These are phyloP conservation scores for Carex parvula DNA, from an alignment of 176 grass and related monocot species.

Conservation along the genomic window DNA sequence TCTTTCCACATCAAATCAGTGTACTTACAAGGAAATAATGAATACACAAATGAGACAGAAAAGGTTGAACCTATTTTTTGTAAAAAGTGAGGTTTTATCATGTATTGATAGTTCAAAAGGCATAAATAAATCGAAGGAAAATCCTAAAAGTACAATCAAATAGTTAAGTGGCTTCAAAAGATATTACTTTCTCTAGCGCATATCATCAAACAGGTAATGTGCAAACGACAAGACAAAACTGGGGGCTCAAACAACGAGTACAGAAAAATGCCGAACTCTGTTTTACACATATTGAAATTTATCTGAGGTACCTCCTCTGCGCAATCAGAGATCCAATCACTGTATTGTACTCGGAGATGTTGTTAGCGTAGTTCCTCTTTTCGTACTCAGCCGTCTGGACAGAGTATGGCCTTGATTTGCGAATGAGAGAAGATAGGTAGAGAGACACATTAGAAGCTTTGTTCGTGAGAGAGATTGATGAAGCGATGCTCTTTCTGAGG, in stretches of 20 bases:
- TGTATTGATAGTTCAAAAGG: background rate
- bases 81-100: background rate
- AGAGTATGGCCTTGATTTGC: background rate
- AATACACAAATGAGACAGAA: background rate
- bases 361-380: constrained; percentile 86
- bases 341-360: constrained; percentile 85
- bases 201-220: constrained; percentile 44
- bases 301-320: constrained; percentile 57
- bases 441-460: constrained; percentile 30
- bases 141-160: background rate
- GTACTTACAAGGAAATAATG: background rate
- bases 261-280: background rate
- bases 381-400: constrained; percentile 48
- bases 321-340: constrained; percentile 77
- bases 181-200: constrained; percentile 9
- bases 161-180: background rate
- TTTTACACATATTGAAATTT: background rate
- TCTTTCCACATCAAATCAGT: background rate
- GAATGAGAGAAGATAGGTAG: background rate
- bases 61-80: background rate
- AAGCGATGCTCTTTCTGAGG: constrained; percentile 48
- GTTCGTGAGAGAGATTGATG: background rate
- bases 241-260: background rate
- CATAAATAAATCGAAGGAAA: background rate
- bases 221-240: background rate